Evolutionary conservation across 1,139 yeast species (phyloP).

Genomic region (Schwanniomyces etchellsii): DNA sequence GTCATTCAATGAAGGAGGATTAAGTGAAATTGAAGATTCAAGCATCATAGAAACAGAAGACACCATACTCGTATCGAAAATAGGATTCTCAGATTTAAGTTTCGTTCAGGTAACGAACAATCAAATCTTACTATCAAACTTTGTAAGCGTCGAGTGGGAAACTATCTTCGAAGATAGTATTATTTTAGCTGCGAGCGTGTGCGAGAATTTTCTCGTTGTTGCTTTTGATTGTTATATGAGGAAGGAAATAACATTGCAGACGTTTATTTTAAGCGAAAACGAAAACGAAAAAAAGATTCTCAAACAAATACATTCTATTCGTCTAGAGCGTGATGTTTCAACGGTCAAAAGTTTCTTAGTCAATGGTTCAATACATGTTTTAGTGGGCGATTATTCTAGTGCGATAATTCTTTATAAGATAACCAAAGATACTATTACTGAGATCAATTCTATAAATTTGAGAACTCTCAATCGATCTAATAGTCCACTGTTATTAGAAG

Average conservation of each 20-base stretch:
- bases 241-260: no score
- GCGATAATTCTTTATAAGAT: not conserved
- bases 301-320: no score
- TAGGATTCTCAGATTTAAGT: no score
- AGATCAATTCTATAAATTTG: not conserved
- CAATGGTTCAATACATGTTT: not conserved
- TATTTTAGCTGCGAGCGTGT: no score
- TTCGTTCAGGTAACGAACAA: no score
- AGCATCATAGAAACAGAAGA: slow-evolving; percentile 8
- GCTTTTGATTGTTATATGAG: no score
- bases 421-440: not conserved
- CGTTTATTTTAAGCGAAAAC: no score
- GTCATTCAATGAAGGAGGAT: not conserved
- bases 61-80: slow-evolving; percentile 10
- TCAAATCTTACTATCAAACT: no score
- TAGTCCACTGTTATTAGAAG: not conserved
- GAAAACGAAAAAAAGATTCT: no score
- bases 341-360: not conserved
- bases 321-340: not conserved
- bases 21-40: slow-evolving; percentile 21
- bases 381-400: not conserved
- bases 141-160: no score
- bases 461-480: not conserved
- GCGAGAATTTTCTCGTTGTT: no score
- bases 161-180: no score